Evolutionary conservation across 371 early-diverging fungal species (phyloP), one percentile per base, ranked within the genome.

Genomic region (Mucor saturninus): DNA sequence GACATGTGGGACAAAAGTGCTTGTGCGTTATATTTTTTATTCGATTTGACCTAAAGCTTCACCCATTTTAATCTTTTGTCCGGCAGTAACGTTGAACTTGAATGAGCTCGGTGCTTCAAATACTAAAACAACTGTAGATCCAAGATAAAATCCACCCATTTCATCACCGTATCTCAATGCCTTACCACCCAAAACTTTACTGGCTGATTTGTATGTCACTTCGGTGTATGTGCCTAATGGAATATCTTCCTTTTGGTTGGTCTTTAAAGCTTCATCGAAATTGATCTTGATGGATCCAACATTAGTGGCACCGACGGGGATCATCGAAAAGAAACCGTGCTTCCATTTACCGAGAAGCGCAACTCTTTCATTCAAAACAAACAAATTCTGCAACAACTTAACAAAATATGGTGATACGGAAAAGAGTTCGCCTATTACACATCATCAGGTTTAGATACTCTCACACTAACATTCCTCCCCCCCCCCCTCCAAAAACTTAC

Each of bases 261-360:
- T 93, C 50, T 81, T 80, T 5, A 95, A 76, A 8, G 89, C 89
- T 75, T 91, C 86, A 68, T 94, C 96, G 80, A 95, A 93, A 69
- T 95, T 91, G 59, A 98, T 86, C 48, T 87, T 84, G 68, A 98
- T 95, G 14, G 94, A 91, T 2, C 99, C 98, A 13, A 98, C 99
- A 59, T 98, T 98, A 7, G 99, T 98, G 0, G 99, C 98, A 2
- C 97, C 99, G 1, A 98, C 98, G 1, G 98, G 95, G 11, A 94
- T 89, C 95, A 96, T 95, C 1, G 93, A 88, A 72, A 98, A 97
- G 77, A 95, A 94, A 5, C 98, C 98, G 69, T 96, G 81, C 54
- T 83, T 83, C 99, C 98, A 98, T 64, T 84, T 82, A 42, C 99
- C 99, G 35, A 95, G 62, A 62, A 98, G 67, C 0, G 89, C 93